Percentiles rank a stretch among this genome's conserved stretches.
Conservation (phyloP, 2,329 filamentous ascomycete species). For the Cercospora sojina region DNA sequence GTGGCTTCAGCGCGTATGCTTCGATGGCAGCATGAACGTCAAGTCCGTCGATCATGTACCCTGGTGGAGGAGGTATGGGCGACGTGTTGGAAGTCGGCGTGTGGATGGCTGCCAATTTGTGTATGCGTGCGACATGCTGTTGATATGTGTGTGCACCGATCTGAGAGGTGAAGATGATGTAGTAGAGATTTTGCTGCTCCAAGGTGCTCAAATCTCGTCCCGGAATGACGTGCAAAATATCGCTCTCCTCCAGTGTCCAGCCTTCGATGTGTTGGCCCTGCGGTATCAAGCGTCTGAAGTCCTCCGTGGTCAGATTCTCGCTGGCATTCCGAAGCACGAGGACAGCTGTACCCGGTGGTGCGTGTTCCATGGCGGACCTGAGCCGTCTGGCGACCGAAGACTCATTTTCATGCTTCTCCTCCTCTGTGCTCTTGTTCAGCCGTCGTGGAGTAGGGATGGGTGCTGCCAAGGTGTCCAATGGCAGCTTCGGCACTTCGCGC, state of each 20-base stretch:
- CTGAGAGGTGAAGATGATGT: conserved; percentile 63
- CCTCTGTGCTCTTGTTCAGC: neutral
- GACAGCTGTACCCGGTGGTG: conserved; percentile 39
- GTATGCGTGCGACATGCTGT: conserved; percentile 54
- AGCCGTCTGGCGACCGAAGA: conserved; percentile 19
- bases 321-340: conserved; percentile 61
- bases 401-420: neutral
- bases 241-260: conserved; percentile 57
- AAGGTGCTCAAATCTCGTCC: conserved; percentile 63
- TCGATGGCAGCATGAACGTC: conserved; percentile 45
- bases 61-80: conserved; percentile 45
- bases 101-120: conserved; percentile 47
- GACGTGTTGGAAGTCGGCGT: conserved; percentile 45
- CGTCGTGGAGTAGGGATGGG: neutral
- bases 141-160: conserved; percentile 63
- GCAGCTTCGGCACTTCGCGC: conserved; percentile 39
- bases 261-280: conserved; percentile 64
- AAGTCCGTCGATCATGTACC: conserved; percentile 48
- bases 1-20: conserved; percentile 53
- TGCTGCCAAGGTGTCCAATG: conserved; percentile 25
- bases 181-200: conserved; percentile 64
- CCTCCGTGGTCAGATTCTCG: conserved; percentile 61
- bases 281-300: conserved; percentile 68
- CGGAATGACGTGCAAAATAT: conserved; percentile 61
- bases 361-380: conserved; percentile 1